Conservation (phyloP, 202 grass and related monocot species). For the Panicum virgatum region DNA sequence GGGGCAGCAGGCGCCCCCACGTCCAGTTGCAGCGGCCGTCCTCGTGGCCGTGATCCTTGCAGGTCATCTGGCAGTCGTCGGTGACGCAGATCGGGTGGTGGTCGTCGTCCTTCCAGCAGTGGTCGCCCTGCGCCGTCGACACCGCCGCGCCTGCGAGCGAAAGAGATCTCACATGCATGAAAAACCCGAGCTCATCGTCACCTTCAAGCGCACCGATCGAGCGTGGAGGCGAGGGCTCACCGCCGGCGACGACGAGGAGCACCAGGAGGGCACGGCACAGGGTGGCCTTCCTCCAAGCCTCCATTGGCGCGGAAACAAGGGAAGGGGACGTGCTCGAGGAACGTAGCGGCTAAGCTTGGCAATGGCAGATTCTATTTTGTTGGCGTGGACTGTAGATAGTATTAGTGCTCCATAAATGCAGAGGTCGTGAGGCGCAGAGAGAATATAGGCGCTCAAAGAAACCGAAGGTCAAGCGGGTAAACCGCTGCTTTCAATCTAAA, state of each 20-base stretch:
- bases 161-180: not conserved
- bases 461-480: slow-evolving; percentile 1
- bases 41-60: not conserved
- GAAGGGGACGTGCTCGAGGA: not conserved
- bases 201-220: not conserved
- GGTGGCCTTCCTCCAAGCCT: slow-evolving; percentile 30
- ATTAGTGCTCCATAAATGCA: not conserved
- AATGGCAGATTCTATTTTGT: not conserved
- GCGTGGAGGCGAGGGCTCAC: not conserved
- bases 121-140: not conserved
- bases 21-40: slow-evolving; percentile 15
- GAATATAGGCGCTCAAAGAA: not conserved
- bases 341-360: not conserved
- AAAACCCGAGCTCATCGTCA: not conserved
- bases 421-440: slow-evolving; percentile 6
- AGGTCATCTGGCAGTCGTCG: not conserved
- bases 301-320: slow-evolving; percentile 42
- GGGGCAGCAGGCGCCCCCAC: not conserved
- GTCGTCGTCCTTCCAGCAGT: slow-evolving; percentile 26
- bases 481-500: not conserved
- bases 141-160: slow-evolving; percentile 17
- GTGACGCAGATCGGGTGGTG: slow-evolving; percentile 26
- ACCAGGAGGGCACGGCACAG: not conserved
- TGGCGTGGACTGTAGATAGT: not conserved
- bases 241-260: slow-evolving; percentile 33